Evolutionary conservation across 108 stramenopile species (phyloP).

Genomic region (Discostella pseudostelligera): DNA sequence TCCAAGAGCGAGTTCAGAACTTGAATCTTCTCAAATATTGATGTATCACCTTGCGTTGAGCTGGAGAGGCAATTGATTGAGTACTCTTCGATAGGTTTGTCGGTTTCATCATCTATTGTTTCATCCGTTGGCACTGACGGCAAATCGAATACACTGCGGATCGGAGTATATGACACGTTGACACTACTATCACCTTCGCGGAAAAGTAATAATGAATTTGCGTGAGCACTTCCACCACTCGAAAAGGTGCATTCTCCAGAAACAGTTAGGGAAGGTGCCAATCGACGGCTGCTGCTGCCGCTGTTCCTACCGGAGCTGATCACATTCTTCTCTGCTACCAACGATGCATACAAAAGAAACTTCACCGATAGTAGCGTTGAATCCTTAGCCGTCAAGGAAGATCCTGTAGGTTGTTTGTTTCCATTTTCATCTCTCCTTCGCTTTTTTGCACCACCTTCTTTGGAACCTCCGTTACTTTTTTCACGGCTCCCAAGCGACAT

Average conservation of each 20-base stretch:
- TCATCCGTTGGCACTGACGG: slow-evolving; percentile 26
- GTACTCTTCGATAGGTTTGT: not conserved
- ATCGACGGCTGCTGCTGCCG: slow-evolving; percentile 6
- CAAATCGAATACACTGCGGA: slow-evolving; percentile 28
- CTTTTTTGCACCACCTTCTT: slow-evolving; percentile 34
- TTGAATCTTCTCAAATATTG: slow-evolving; percentile 25
- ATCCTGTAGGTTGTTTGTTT: slow-evolving; percentile 7
- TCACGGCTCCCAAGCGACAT: slow-evolving; percentile 28
- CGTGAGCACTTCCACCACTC: slow-evolving; percentile 26
- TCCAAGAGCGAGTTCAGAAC: slow-evolving; percentile 32
- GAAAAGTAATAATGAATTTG: slow-evolving; percentile 33
- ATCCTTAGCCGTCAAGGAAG: slow-evolving; percentile 24
- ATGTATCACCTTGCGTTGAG: slow-evolving; percentile 2
- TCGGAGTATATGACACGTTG: slow-evolving; percentile 7
- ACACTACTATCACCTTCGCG: slow-evolving; percentile 16
- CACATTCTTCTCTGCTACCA: slow-evolving; percentile 7
- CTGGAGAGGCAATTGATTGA: not conserved
- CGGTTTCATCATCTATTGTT: not conserved
- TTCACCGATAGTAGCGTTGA: slow-evolving; percentile 39
- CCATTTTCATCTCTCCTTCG: slow-evolving; percentile 27
- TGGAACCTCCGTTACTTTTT: slow-evolving; percentile 10
- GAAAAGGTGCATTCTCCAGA: slow-evolving; percentile 34
- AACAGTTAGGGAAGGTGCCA: slow-evolving; percentile 26
- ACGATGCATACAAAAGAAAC: slow-evolving; percentile 32
- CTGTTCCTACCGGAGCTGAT: slow-evolving; percentile 1